Conservation (phyloP, 2,329 filamentous ascomycete species). For the Podosphaera xanthii region DNA sequence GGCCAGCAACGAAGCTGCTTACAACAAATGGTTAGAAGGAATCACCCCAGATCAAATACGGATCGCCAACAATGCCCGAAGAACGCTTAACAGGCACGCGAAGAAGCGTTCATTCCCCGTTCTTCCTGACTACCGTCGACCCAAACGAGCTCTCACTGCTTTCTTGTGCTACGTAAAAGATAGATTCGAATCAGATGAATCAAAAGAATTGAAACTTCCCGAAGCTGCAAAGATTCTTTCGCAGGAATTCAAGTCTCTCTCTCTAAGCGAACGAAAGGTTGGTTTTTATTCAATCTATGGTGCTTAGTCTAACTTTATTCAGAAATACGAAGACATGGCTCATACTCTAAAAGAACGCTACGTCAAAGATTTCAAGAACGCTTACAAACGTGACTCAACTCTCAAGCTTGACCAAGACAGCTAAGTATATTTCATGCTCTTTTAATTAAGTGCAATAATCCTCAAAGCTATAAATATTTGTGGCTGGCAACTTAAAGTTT, state of each 20-base stretch:
- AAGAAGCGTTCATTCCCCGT: constrained; percentile 16
- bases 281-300: background rate
- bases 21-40: constrained; percentile 29
- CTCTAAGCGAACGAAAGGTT: constrained; percentile 22
- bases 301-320: constrained; percentile 1
- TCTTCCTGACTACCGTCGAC: constrained; percentile 26
- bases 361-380: constrained; percentile 13
- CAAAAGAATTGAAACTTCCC: constrained; percentile 20
- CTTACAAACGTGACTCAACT: constrained; percentile 7
- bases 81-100: constrained; percentile 4
- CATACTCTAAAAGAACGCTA: constrained; percentile 13
- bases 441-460: too few relatives aligned
- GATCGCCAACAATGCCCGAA: constrained; percentile 34
- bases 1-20: constrained; percentile 21
- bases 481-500: too few relatives aligned
- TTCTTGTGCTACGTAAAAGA: constrained; percentile 24
- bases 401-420: too few relatives aligned
- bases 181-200: constrained; percentile 24
- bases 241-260: constrained; percentile 25
- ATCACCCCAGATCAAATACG: constrained; percentile 33
- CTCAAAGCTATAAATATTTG: too few relatives aligned
- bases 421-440: too few relatives aligned
- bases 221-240: constrained; percentile 21
- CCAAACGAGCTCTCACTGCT: constrained; percentile 20
- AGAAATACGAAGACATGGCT: constrained; percentile 14